Base-by-base conservation (phyloP, 2,329 filamentous ascomycete species). In the Alternaria conjuncta region DNA sequence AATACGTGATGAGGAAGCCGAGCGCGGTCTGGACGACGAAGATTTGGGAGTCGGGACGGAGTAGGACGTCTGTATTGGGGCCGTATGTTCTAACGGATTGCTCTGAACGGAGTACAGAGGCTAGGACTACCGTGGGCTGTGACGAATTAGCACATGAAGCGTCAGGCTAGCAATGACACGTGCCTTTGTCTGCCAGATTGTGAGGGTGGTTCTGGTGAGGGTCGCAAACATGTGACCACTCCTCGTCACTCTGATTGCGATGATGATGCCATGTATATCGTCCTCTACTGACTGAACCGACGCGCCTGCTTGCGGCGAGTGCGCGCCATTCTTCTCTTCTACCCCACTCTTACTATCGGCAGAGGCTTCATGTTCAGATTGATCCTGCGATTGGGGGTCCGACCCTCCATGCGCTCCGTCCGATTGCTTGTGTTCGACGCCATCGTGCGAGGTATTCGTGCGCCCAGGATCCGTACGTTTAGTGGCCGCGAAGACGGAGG, bases 121-220 rank as follows among this genome's bases (percentile, higher is more conserved):
- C 94, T 57, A 98, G 87, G 28, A 97, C 89, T 23, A 94, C 94
- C 57, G 93, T 94, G 53, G 96, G 96, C 92, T 97, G 58, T 76
- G 69, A 68, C 28, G 65, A 26, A 68, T 74, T 65, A 77, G 75
- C 58, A 69, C 64, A 58, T 47, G 51, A 25, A 26, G 25, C 28
- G 26, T 43, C 45, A 20, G 60, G 46, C 49, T 63, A n/a, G 46
- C 53, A 58, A 63, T 45, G 32, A 74, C n/a, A 67, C 84, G 64
- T 85, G 94, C 93, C 87, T 95, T 95, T 59, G 93, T 95, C 82
- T 99, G 96, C 96, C 96, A 99, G 70, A 99, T 86, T n/a, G 92
- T 93, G 79, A 99, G 88, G 12, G 92, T 92, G 2, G 92, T 92
- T 6, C 87, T 84, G 1, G 95, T 97, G 75, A 97, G 93, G 50